Conservation (phyloP, 495 filamentous ascomycete species). For the Hyaloscypha finlandica region DNA sequence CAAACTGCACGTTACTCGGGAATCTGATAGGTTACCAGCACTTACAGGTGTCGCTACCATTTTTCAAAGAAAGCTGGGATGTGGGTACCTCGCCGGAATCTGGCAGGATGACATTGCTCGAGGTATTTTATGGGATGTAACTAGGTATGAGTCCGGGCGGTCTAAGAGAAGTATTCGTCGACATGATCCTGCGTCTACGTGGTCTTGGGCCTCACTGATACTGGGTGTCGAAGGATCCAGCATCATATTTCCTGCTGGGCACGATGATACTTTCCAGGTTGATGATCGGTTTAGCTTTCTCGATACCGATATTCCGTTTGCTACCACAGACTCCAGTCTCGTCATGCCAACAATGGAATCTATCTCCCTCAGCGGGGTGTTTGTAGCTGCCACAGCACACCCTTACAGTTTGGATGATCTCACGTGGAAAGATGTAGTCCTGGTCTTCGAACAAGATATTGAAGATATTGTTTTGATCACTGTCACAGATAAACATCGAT, state of each 20-base stretch:
- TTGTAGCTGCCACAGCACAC: background rate
- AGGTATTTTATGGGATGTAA: constrained; percentile 6
- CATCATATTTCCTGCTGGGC: background rate
- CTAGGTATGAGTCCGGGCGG: background rate
- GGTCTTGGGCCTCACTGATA: constrained; percentile 5
- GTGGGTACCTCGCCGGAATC: background rate
- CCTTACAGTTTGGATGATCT: background rate
- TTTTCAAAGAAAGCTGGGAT: background rate
- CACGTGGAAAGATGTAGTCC: background rate
- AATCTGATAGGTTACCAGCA: background rate
- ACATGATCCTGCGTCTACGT: background rate
- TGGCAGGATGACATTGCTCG: background rate
- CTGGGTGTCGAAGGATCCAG: background rate
- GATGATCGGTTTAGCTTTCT: background rate
- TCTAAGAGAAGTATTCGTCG: background rate
- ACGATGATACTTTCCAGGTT: constrained; percentile 1
- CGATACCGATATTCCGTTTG: background rate
- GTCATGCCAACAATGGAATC: background rate
- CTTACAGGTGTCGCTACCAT: background rate
- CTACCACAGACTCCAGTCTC: background rate
- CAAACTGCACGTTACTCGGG: background rate
- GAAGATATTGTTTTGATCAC: background rate
- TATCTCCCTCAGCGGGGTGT: background rate
- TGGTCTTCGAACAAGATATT: background rate
- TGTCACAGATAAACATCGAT: background rate